Conservation (phyloP, 176 grass and related monocot genomes). For the Aegilops sharonensis region DNA sequence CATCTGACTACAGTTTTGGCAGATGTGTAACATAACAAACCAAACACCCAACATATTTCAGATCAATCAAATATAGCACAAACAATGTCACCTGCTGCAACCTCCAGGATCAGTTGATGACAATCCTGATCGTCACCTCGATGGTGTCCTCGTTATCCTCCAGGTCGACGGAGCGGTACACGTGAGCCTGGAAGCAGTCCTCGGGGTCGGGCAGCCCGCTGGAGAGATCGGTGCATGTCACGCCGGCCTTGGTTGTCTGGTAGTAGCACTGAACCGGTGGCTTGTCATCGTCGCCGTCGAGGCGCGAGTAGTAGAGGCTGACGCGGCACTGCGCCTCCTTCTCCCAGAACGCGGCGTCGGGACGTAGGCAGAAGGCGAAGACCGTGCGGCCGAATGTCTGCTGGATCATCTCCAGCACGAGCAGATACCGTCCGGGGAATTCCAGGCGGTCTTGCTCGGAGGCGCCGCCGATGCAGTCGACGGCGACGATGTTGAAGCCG, state of each 20-base stretch:
- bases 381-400: background rate
- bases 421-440: background rate
- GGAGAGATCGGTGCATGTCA: conserved; percentile 8
- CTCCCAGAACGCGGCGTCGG: background rate
- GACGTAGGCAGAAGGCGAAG: background rate
- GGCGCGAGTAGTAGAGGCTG: background rate
- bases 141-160: background rate
- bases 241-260: background rate
- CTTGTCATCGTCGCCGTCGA: background rate
- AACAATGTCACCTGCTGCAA: background rate
- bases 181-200: background rate
- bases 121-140: background rate
- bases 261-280: background rate
- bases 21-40: background rate
- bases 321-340: background rate
- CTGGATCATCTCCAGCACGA: background rate
- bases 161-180: background rate
- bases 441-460: background rate
- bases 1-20: background rate
- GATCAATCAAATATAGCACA: background rate
- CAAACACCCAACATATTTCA: background rate
- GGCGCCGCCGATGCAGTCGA: background rate
- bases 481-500: conserved; percentile 24
- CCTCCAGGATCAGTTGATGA: background rate
- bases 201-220: background rate